Evolutionary conservation across 1,284 basidiomycete genomes (phyloP).

Genomic region (Ustilago vetiveriae): DNA sequence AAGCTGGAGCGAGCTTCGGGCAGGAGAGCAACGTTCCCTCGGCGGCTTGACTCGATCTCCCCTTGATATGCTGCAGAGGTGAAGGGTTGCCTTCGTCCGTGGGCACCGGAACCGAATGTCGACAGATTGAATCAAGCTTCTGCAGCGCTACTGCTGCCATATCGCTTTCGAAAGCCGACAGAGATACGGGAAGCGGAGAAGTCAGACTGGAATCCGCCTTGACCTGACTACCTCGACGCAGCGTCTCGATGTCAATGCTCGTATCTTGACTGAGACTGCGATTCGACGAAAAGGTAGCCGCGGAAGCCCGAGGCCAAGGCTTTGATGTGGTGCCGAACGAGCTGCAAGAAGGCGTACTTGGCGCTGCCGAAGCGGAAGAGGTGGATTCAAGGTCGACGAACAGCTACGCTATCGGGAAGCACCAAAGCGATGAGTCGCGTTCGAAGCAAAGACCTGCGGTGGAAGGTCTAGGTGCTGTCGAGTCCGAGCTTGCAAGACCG

Average conservation of each 20-base stretch:
- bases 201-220: neutral
- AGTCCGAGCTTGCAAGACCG: constrained; percentile 7
- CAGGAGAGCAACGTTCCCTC: constrained; percentile 1
- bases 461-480: too few relatives aligned
- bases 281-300: constrained; percentile 26
- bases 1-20: neutral
- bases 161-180: constrained; percentile 12
- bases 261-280: too few relatives aligned
- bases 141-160: constrained; percentile 17
- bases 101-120: constrained; percentile 33
- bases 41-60: constrained; percentile 26
- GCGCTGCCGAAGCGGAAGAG: constrained; percentile 26
- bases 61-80: constrained; percentile 33
- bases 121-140: neutral
- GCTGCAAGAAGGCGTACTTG: constrained; percentile 1
- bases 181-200: constrained; percentile 3
- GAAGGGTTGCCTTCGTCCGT: constrained; percentile 44
- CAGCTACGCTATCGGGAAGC: constrained; percentile 5
- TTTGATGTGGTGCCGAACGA: constrained; percentile 19
- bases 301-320: constrained; percentile 23
- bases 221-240: constrained; percentile 16
- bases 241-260: constrained; percentile 34
- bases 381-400: constrained; percentile 17
- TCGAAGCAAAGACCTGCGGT: too few relatives aligned
- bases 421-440: constrained; percentile 6